A percentile compares a stretch with the other conserved stretches of the same genome.
Conservation (phyloP, 2,329 filamentous ascomycete species). For the Coniochaeta sp. region DNA sequence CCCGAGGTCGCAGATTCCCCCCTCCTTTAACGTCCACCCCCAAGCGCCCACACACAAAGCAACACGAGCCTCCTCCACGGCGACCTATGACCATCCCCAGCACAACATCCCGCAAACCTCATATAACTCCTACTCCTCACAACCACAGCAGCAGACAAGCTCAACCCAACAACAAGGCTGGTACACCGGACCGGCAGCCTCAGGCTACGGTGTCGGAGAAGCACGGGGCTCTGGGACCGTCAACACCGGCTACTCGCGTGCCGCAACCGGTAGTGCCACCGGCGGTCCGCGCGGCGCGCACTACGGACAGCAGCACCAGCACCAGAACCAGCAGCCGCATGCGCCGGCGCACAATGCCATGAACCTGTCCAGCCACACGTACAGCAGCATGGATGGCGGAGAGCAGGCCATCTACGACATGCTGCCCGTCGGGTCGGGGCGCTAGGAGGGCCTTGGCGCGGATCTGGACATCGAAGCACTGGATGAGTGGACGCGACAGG, state of each 20-base stretch:
- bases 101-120: slow-evolving; percentile 3
- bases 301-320: slow-evolving; percentile 4
- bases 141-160: slow-evolving; percentile 17
- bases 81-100: slow-evolving; percentile 10
- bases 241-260: slow-evolving; percentile 6
- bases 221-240: slow-evolving; percentile 10
- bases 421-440: slow-evolving; percentile 6
- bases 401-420: slow-evolving; percentile 19
- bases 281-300: not conserved
- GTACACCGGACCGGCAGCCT: not conserved
- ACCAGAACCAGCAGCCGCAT: slow-evolving; percentile 9
- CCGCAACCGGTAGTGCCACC: not conserved
- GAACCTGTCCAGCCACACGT: slow-evolving; percentile 16
- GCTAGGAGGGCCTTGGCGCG: not conserved
- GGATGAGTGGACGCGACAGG: no score
- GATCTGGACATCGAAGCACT: not conserved
- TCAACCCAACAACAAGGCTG: slow-evolving; percentile 16
- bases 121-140: slow-evolving; percentile 5
- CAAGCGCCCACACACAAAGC: slow-evolving; percentile 15
- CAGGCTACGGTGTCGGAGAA: not conserved
- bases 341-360: slow-evolving; percentile 6
- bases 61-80: slow-evolving; percentile 13
- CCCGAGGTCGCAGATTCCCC: slow-evolving; percentile 11
- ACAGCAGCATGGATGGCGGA: slow-evolving; percentile 16
- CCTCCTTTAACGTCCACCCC: slow-evolving; percentile 16